Conservation (phyloP, 2,329 filamentous ascomycete species). For the Apiospora pterosperma region DNA sequence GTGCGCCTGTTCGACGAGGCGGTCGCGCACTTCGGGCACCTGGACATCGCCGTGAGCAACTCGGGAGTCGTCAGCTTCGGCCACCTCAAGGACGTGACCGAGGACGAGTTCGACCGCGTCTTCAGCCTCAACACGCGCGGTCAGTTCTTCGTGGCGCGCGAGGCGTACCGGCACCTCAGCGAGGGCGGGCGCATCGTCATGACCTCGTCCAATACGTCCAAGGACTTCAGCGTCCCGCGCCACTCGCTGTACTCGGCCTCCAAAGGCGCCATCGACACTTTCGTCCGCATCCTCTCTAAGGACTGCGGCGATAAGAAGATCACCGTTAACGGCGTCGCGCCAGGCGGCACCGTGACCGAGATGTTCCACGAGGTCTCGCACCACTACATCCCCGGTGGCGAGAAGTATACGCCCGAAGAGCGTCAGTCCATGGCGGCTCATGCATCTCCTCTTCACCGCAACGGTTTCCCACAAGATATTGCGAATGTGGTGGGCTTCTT, state of each 20-base stretch:
- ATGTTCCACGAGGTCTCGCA: constrained; percentile 33
- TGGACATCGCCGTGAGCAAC: constrained; percentile 70
- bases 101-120: constrained; percentile 59
- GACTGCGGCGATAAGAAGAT: constrained; percentile 34
- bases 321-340: constrained; percentile 33
- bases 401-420: constrained; percentile 19
- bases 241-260: constrained; percentile 33
- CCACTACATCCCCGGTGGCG: constrained; percentile 37
- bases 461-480: constrained; percentile 30
- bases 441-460: constrained; percentile 29
- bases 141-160: constrained; percentile 61
- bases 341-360: constrained; percentile 31
- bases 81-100: constrained; percentile 64
- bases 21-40: constrained; percentile 59
- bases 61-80: constrained; percentile 66
- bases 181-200: constrained; percentile 61
- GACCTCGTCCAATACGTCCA: constrained; percentile 58
- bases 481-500: constrained; percentile 29
- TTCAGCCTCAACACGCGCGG: constrained; percentile 58
- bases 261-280: constrained; percentile 32
- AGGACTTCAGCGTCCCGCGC: constrained; percentile 25
- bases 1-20: constrained; percentile 60
- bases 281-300: constrained; percentile 21
- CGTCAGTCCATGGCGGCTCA: constrained; percentile 29
- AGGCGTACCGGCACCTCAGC: constrained; percentile 59